Base-by-base conservation (phyloP, 495 filamentous ascomycete genomes). In the Jackrogersella multiformis region DNA sequence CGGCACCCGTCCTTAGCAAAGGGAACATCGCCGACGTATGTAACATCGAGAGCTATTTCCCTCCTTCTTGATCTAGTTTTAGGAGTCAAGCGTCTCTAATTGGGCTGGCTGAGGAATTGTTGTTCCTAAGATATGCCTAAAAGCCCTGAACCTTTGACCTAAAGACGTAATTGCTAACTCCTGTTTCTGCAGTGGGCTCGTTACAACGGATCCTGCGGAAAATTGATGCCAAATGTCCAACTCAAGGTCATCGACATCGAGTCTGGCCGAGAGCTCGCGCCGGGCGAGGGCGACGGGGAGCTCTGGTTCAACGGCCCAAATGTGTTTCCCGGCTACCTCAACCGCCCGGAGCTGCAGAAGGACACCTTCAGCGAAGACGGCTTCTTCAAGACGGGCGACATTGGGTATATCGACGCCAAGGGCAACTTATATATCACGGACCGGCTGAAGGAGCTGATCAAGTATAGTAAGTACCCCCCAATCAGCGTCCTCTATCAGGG, bases 381-480 rank as follows among this genome's bases (percentile, higher is more conserved):
- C 2, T 97, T 87, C 78, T 95, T 95, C 79, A 91, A 88, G 68
- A 95, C 92, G 1, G 93, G 93, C 0, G 93, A 97, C 69, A 80
- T 89, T 39, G 89, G 84, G 13, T 81, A 80, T 23, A 78, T 86
- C 15, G 88, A 91, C 70, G 69, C 77, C 10, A 71, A 83, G 13
- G 86, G 87, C 3, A 81, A 86, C 61, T 77, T 76, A 15, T 82
- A 80, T 59, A 80, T 94, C 72, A 93, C 91, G 1, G 92, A 94
- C 69, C 88, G 92, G n/a, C 83, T 92, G 18, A 96, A 96, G 82
- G 92, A 96, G 76, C 78, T 96, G 42, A 95, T 96, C 78, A 96
- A 96, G 78, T 95, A 95, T 75, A 88, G 80, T 82, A 71, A 78
- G 73, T 69, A 1, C 5, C 12, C 12, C 2, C 3, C 8, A 46